Base-by-base conservation (phyloP, 306 rosid genomes). In the Vachellia collinsii region DNA sequence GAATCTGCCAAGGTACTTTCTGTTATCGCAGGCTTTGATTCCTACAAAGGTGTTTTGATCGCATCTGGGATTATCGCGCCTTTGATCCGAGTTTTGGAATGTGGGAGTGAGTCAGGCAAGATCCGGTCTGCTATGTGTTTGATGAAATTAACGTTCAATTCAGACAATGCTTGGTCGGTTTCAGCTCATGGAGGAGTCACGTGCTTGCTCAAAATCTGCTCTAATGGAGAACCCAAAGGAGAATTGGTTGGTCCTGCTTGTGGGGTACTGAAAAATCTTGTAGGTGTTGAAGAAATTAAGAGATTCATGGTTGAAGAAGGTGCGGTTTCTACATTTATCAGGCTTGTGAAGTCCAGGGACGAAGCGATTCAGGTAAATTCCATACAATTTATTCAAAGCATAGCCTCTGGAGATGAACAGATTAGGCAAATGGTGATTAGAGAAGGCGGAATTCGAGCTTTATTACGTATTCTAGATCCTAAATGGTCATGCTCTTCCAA, bases 171-270 rank as follows among this genome's bases (percentile, higher is more conserved):
- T 50, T 94, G 98, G 98, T 88, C 94, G 25, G 93, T 94, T 75
- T 94, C 97, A 1, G 94, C 95, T 75, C 98, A 94, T 37, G 98
- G 98, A 5, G 98, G 98, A 44, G 93, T 94, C 61, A 90, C 94
- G 4, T 86, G 90, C 22, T 77, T 92, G 84, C 88, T 92, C 63
- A 94, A 87, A 69, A 86, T 92, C 36, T 93, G 98, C 79, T 72
- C 83, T 1, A 54, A 78, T 65, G 82, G 4, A 34, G 90, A 87
- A 65, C 81, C 75, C 13, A 73, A 85, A 58, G 67, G 83, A n/a
- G 96, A 88, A 42, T 80, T 92, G 87, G 81, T 94, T 51, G 78
- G 88, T 81, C 81, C 91, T 47, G 88, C 96, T 69, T 94, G 96
- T 77, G 97, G 92, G 74, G 92, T 86, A 5, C 81, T 94, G 56